Base-by-base conservation (phyloP, 495 filamentous ascomycete species). In the Rhizodiscina lignyota region DNA sequence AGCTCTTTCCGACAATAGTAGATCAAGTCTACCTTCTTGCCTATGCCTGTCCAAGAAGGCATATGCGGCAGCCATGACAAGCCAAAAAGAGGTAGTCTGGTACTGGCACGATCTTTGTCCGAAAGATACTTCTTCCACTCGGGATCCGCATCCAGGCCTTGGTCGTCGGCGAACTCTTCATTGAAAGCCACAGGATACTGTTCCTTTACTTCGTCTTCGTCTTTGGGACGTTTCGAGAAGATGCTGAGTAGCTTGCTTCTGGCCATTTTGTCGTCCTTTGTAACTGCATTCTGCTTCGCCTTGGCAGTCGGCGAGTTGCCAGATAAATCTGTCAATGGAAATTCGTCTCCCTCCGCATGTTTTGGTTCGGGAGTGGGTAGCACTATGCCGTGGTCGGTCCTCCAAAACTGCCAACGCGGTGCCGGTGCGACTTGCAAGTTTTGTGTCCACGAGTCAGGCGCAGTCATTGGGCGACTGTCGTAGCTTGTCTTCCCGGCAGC, bases 11-110 rank as follows among this genome's bases (percentile, higher is more conserved):
- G 79, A 49, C 83, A 91, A 55, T 82, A 79, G 49, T 93, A 80
- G 43, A 97, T 94, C 1, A 78, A 91, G 54, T 97, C 91, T 12
- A 94, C 85, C 53, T 94, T 94, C 55, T 82, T 77, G 35, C 81
- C 83, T 26, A 96, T 49, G 1, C 8, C 10, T 8, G 13, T 8
- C 24, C 24, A 27, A 18, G 86, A 55, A 18, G 83, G 85, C 18
- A 94, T 48, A 0, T 73, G 71, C 2, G 83, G 79, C 59, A 91
- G 71, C 75, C 78, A 94, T n/a, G 71, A 73, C 62, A 72, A 75
- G 5, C 68, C 68, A 44, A 91, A 83, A 4, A 73, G 67, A 1
- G 84, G 72, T n/a, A 93, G 56, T 30, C 83, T 69, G 63, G 85
- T 82, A 1, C 79, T 92, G 18, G 84, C 82, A 18, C 91, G 76